A percentile compares a stretch with the other conserved stretches of the same genome.
Evolutionary conservation across 75 land plant species (phyloP).

Genomic region (Picea sitchensis): DNA sequence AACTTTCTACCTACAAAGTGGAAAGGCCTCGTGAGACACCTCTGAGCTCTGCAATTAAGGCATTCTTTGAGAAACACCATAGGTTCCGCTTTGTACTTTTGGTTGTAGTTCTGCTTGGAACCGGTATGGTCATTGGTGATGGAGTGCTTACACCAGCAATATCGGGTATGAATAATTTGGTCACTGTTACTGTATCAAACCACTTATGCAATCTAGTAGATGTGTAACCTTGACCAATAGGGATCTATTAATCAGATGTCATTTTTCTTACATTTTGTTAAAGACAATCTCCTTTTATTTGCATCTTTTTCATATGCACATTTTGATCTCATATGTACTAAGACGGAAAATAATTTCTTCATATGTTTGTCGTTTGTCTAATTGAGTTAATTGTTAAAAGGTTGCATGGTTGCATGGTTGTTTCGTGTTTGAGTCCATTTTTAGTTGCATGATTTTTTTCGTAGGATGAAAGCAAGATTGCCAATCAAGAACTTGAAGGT

Average conservation of each 20-base stretch:
- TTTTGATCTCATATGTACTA: neutral
- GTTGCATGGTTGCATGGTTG: neutral
- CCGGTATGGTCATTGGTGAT: slow-evolving; percentile 89
- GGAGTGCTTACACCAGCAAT: slow-evolving; percentile 89
- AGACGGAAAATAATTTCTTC: neutral
- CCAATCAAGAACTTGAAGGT: neutral
- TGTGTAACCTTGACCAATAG: neutral
- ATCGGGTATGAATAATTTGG: slow-evolving; percentile 40
- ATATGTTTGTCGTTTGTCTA: too few species aligned
- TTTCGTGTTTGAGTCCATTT: neutral
- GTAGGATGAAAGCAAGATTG: neutral
- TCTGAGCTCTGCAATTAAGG: slow-evolving; percentile 35
- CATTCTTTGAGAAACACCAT: slow-evolving; percentile 49
- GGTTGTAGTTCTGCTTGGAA: slow-evolving; percentile 67
- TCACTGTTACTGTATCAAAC: neutral
- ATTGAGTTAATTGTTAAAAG: neutral
- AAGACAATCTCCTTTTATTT: neutral
- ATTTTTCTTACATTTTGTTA: neutral
- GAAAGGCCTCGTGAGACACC: slow-evolving; percentile 23
- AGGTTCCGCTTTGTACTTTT: slow-evolving; percentile 40
- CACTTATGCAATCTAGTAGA: neutral
- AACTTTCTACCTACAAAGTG: slow-evolving; percentile 49
- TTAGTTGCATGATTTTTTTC: neutral
- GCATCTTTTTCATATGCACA: neutral
- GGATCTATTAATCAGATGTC: neutral